Base-by-base conservation (phyloP, 1,284 basidiomycete species). In the Pseudozyma hubeiensis region DNA sequence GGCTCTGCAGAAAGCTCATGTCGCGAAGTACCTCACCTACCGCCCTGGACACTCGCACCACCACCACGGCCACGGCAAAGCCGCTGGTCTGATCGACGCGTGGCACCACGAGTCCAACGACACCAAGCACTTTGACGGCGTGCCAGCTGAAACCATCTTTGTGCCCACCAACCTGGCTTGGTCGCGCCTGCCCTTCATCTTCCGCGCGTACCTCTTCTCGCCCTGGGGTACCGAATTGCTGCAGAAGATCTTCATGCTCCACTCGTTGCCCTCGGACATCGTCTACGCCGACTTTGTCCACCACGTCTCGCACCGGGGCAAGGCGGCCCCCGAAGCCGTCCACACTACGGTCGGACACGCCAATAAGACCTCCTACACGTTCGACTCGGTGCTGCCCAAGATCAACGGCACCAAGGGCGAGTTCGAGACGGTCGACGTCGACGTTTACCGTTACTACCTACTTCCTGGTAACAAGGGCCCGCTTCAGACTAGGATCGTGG, bases 91-190 rank as follows among this genome's bases (percentile, higher is more conserved):
- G 54, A 50, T 61, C 55, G 24, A 52, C 14, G 51, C 54, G 13
- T 54, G 53, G 54, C 56, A 62, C 31, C 53, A 64, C 51, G 57
- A 49, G 29, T 33, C 52, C 56, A 55, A 56, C 51, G 39, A 29
- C 40, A 56, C 24, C 24, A 37, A 37, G 24, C 46, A 53, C 48
- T 63, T 64, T 19, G 73, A 85, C 48, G 90, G 91, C 9, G 81
- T 87, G 11, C 82, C 86, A 0, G 86, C 89, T 8, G 87, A 89
- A 10, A 91, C 91, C 0, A 71, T 89, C 44, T 91, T 92, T 78
- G 89, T 88, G 1, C 91, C 91, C 0, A 87, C 87, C 51, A 91
- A 91, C 80, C 81, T 81, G 8, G 91, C 91, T 3, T 92, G 91
- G 84, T 75, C 85, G 31, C 84, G 80, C 9, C 86, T 92, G 24